Evolutionary conservation across 2,329 filamentous ascomycete species (phyloP).

Genomic region (Ophiostoma angusticollis): DNA sequence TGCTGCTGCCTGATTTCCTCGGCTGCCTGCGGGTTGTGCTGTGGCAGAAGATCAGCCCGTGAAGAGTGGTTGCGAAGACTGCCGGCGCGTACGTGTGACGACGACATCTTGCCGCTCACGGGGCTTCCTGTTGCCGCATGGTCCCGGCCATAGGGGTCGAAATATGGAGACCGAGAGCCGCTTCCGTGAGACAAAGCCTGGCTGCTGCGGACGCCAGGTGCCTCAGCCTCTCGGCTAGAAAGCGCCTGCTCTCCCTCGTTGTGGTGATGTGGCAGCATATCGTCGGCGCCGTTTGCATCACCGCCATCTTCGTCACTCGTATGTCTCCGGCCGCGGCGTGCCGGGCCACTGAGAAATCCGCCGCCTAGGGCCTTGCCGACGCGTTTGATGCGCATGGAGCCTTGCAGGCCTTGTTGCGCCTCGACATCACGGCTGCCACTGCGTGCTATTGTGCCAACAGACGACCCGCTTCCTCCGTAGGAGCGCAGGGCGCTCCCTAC

Average conservation of each 20-base stretch:
- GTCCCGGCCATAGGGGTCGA: constrained; percentile 31
- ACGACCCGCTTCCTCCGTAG: constrained; percentile 23
- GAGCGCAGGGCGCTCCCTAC: constrained; percentile 40
- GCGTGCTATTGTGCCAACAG: constrained; percentile 3
- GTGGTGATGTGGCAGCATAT: constrained; percentile 17
- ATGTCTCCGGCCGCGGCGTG: constrained; percentile 57
- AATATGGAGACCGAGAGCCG: constrained; percentile 30
- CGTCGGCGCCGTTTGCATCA: constrained; percentile 25
- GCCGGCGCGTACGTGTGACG: constrained; percentile 10
- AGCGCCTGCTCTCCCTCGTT: constrained; percentile 27
- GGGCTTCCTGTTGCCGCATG: constrained; percentile 47
- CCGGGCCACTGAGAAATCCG: constrained; percentile 67
- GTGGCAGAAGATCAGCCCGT: neutral
- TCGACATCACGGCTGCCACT: constrained; percentile 18
- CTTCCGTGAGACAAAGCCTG: constrained; percentile 25
- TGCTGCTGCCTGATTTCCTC: neutral
- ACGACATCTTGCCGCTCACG: constrained; percentile 34
- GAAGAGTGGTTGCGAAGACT: constrained; percentile 24
- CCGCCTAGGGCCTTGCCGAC: constrained; percentile 59
- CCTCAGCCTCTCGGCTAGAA: constrained; percentile 29
- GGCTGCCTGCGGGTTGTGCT: no score
- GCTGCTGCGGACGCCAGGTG: constrained; percentile 9
- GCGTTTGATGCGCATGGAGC: constrained; percentile 66
- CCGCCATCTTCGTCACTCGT: constrained; percentile 52
- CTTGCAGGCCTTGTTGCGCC: constrained; percentile 52